Evolutionary conservation across 106 monocot genomes (phyloP), one percentile per base, ranked within the genome.

Genomic region (Alisma plantagoaquatica): DNA sequence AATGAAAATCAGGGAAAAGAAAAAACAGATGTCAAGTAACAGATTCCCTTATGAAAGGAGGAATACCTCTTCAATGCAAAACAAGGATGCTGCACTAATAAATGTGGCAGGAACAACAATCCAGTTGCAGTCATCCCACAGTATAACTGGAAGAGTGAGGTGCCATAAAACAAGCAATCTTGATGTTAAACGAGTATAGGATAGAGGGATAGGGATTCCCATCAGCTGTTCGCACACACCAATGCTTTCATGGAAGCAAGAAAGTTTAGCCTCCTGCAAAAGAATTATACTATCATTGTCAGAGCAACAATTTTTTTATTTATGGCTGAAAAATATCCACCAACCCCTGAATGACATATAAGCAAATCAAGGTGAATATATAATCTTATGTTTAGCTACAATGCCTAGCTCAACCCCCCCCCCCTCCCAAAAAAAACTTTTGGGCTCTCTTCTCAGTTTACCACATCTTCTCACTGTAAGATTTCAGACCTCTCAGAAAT

Each of bases 61-160:
- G 5, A 19, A 14, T 75, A 90, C 96, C 71, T 98, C 96, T 71
- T 98, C 89, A 19, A 89, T 89, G 74, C 96, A 89, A 73, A 89
- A 89, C 43, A 98, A 71, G 22, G 78, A 81, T 47, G 81, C 81
- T 41, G 96, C 89, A 60, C 96, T 98, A 35, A 98, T 77, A 60
- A 90, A 90, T 41, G 89, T 89, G 56, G 96, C 96, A 61, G 89
- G 96, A 57, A 98, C 64, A 33, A 98, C 96, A 42, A 98, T 66
- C 96, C 96, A 98, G 29, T 84, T 82, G 60, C 96, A 98, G 43
- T 89, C 96, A 60, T 98, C 89, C 89, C 96, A 98, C 27, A 98
- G 81, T 65, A 98, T 79, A 27, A 98, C 41, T 9, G 96, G 96
- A 26, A 98, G 84, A 2, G 84, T 82, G 32, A 98, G 78, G 70